Evolutionary conservation across 192 early-diverging fungal species (phyloP).

Genomic region (Oehlia diaphana): DNA sequence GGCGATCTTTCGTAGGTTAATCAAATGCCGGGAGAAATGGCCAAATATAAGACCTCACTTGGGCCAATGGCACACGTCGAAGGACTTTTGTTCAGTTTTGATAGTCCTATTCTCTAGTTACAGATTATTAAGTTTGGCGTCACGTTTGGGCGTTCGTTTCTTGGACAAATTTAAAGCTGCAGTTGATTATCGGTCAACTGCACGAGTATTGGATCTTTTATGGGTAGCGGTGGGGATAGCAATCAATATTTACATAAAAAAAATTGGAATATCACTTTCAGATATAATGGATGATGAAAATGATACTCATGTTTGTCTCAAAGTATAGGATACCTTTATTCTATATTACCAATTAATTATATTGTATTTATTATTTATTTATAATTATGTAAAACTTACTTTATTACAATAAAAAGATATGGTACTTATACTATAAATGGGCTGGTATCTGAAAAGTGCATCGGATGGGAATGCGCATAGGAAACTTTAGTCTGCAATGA

Average conservation of each 20-base stretch:
- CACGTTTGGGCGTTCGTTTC: not conserved
- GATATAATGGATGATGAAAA: too few relatives aligned
- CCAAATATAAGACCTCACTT: not conserved
- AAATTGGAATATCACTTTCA: too few relatives aligned
- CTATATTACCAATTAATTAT: too few relatives aligned
- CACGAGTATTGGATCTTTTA: slow-evolving; percentile 6
- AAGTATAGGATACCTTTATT: too few relatives aligned
- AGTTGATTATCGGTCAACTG: not conserved
- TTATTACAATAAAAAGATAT: too few relatives aligned
- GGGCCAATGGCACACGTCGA: not conserved
- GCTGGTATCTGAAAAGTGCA: too few relatives aligned
- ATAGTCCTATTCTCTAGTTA: not conserved
- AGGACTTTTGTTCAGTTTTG: not conserved
- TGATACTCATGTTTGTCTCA: too few relatives aligned
- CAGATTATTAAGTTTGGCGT: not conserved
- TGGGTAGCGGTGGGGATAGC: slow-evolving; percentile 2
- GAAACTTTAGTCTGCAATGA: too few relatives aligned
- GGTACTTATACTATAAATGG: too few relatives aligned
- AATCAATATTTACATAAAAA: not conserved
- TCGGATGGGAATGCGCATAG: too few relatives aligned
- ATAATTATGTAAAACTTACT: too few relatives aligned
- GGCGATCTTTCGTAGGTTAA: not conserved
- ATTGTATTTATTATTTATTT: too few relatives aligned
- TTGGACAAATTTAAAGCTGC: slow-evolving; percentile 23
- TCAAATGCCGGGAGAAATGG: not conserved